Evolutionary conservation across 2,329 filamentous ascomycete species (phyloP).

Genomic region (Colletotrichum sp.): DNA sequence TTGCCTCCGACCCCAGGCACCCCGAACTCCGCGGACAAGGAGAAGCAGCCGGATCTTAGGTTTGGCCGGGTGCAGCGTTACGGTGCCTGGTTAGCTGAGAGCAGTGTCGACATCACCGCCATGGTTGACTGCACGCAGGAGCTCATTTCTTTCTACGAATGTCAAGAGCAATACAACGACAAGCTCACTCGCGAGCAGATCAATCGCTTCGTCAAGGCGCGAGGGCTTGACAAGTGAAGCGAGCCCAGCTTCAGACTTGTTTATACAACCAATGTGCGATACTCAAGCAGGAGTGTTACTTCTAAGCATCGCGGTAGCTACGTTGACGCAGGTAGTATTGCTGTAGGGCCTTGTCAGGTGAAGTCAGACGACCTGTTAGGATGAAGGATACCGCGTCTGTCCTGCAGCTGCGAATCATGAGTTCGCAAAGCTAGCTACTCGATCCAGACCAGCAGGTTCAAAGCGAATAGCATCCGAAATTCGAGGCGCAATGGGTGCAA

Average conservation of each 20-base stretch:
- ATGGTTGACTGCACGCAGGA: constrained; percentile 92
- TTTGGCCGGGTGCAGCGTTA: constrained; percentile 70
- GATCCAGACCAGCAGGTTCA: not conserved
- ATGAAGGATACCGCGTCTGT: not conserved
- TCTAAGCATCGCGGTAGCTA: not conserved
- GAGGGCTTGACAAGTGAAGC: constrained; percentile 56
- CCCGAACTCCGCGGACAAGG: constrained; percentile 35
- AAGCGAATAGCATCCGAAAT: not conserved
- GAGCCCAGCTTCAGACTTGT: not conserved
- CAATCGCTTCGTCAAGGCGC: constrained; percentile 63
- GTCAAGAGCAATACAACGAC: constrained; percentile 65
- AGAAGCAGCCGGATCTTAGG: constrained; percentile 57
- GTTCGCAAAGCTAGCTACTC: not conserved
- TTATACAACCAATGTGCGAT: not conserved
- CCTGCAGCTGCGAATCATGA: not conserved
- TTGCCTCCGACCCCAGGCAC: constrained; percentile 16
- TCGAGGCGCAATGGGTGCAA: not conserved
- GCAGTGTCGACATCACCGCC: constrained; percentile 81
- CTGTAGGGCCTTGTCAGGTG: too few species aligned
- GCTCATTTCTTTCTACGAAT: constrained; percentile 87
- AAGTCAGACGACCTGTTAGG: not conserved
- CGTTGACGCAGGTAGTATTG: too few species aligned
- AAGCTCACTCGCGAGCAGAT: constrained; percentile 64
- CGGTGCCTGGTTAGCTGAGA: constrained; percentile 84
- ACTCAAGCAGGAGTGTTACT: not conserved